Percentiles rank a stretch among this genome's conserved stretches.
Evolutionary conservation across 1,284 basidiomycete species (phyloP).

Genomic region (Ustilago curta): DNA sequence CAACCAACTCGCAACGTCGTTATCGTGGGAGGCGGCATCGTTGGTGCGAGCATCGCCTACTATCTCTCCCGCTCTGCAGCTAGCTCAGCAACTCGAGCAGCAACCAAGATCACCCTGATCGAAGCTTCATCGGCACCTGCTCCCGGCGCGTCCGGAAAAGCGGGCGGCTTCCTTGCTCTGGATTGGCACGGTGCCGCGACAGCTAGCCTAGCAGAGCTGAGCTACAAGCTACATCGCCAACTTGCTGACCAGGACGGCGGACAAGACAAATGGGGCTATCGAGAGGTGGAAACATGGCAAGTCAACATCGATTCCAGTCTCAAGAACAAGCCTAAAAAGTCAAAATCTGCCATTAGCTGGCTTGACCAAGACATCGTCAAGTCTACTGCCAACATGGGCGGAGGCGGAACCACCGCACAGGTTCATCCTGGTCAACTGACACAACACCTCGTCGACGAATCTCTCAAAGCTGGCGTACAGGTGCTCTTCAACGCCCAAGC

Average conservation of each 20-base stretch:
- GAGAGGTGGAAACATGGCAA: constrained; percentile 73
- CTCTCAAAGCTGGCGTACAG: constrained; percentile 70
- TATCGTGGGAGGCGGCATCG: constrained; percentile 75
- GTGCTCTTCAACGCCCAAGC: constrained; percentile 69
- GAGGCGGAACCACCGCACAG: constrained; percentile 76
- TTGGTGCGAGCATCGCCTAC: constrained; percentile 86
- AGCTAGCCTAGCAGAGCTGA: constrained; percentile 77
- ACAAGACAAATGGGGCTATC: constrained; percentile 83
- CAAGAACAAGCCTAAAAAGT: constrained; percentile 30
- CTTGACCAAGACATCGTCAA: constrained; percentile 64
- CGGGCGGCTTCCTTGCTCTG: constrained; percentile 88
- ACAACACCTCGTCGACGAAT: constrained; percentile 78
- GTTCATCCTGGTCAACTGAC: constrained; percentile 86
- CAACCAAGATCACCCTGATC: constrained; percentile 73
- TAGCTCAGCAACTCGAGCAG: constrained; percentile 9
- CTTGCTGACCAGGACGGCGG: constrained; percentile 81
- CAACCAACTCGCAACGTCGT: constrained; percentile 49
- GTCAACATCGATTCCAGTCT: constrained; percentile 54
- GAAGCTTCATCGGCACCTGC: constrained; percentile 78
- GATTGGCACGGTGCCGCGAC: constrained; percentile 75
- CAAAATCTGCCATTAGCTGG: constrained; percentile 62
- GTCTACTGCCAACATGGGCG: constrained; percentile 67
- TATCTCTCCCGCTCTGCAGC: constrained; percentile 72
- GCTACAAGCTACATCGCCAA: constrained; percentile 82
- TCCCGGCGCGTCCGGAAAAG: constrained; percentile 83